Conservation (phyloP, 805 yeast species). For the Candida golubevii region DNA sequence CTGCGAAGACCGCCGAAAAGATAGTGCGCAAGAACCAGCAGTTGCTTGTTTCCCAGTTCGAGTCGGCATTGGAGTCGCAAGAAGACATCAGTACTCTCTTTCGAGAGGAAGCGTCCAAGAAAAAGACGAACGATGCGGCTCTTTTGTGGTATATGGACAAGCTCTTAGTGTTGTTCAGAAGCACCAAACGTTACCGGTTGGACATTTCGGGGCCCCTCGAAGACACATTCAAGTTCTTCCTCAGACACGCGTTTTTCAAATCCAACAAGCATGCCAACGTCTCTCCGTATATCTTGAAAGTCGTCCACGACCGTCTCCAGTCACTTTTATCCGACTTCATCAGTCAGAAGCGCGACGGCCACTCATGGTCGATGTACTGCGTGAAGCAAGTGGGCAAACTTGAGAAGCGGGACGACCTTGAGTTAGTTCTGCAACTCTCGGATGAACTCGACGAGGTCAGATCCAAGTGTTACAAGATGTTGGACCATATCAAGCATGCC, state of each 20-base stretch:
- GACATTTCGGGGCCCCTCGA: conserved; percentile 25
- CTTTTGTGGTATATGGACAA: conserved; percentile 60
- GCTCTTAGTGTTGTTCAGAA: conserved; percentile 48
- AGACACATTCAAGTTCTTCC: conserved; percentile 35
- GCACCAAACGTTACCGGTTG: conserved; percentile 32
- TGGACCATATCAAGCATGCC: conserved; percentile 30
- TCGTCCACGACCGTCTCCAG: conserved; percentile 60
- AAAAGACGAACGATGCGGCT: conserved; percentile 30
- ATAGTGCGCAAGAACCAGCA: conserved; percentile 21
- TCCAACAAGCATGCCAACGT: conserved; percentile 15
- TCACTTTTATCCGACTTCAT: conserved; percentile 63
- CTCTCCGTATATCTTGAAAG: conserved; percentile 32
- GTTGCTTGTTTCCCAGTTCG: conserved; percentile 24
- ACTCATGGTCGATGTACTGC: conserved; percentile 61
- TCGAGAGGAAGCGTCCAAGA: conserved; percentile 10
- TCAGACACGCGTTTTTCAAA: conserved; percentile 40
- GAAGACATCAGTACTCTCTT: conserved; percentile 6
- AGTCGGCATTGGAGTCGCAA: conserved; percentile 18
- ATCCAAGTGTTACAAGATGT: conserved; percentile 43
- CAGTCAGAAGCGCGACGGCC: conserved; percentile 39
- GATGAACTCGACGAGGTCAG: conserved; percentile 50
- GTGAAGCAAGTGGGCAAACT: conserved; percentile 32
- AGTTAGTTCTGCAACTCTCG: conserved; percentile 45
- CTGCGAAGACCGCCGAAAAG: conserved; percentile 11
- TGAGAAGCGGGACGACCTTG: conserved; percentile 20